phyloP scores from a whole-genome alignment of 305 asterid species.

The Fraxinus greggii region DNA sequence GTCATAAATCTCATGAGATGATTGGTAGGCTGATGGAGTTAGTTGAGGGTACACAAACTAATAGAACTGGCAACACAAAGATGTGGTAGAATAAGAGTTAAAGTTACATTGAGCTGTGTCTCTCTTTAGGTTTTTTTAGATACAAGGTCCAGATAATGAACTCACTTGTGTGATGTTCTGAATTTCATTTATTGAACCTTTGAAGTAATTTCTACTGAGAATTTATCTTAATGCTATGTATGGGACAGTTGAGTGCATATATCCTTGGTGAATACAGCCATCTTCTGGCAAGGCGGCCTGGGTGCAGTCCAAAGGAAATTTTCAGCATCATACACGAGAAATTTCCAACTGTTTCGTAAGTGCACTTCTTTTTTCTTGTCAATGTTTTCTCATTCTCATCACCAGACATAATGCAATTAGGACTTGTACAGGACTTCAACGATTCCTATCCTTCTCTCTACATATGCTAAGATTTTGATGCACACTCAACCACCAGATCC shows the following conservation, averaged over 20 bases:
- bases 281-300: slow-evolving; percentile 91
- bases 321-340: slow-evolving; percentile 84
- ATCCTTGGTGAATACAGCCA: slow-evolving; percentile 98
- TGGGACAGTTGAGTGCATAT: slow-evolving; percentile 85
- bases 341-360: slow-evolving; percentile 97
- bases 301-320: slow-evolving; percentile 88
- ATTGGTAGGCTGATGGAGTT: background rate
- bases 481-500: slow-evolving; percentile 88
- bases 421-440: slow-evolving; percentile 74
- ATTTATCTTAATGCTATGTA: slow-evolving; percentile 15
- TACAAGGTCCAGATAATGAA: background rate
- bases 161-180: slow-evolving; percentile 5
- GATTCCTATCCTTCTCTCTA: slow-evolving; percentile 89
- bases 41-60: background rate
- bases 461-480: slow-evolving; percentile 88
- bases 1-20: slow-evolving; percentile 1
- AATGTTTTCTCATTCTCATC: slow-evolving; percentile 12
- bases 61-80: background rate
- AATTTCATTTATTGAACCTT: slow-evolving; percentile 12
- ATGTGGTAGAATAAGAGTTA: background rate
- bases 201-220: background rate
- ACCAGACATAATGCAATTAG: slow-evolving; percentile 31
- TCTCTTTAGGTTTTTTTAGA: background rate
- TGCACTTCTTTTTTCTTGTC: slow-evolving; percentile 28
- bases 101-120: slow-evolving; percentile 17